Evolutionary conservation across 768 basidiomycete species (phyloP).

Genomic region (Neoboletus subvelutipes): DNA sequence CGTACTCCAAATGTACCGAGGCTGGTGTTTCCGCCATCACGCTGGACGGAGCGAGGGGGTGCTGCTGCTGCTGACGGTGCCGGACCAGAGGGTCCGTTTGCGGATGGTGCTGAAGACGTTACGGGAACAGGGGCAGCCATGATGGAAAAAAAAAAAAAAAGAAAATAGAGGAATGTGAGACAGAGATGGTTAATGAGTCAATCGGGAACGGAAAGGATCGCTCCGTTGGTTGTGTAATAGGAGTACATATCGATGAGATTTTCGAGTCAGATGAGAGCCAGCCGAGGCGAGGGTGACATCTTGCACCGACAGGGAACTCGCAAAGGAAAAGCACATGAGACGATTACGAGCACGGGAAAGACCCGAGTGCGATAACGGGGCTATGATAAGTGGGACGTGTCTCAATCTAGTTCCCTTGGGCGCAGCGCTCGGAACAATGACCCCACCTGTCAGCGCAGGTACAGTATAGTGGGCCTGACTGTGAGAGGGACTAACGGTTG

Average conservation of each 20-base stretch:
- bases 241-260: background rate
- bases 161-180: too few relatives aligned
- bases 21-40: conserved; percentile 55
- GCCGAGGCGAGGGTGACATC: background rate
- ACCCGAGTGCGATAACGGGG: background rate
- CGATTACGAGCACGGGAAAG: background rate
- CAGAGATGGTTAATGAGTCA: background rate
- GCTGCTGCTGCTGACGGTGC: conserved; percentile 27
- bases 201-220: conserved; percentile 6
- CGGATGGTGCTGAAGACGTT: background rate
- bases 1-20: conserved; percentile 73
- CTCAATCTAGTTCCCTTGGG: conserved; percentile 3
- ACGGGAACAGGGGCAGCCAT: conserved; percentile 19
- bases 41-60: conserved; percentile 50
- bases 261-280: background rate
- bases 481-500: background rate
- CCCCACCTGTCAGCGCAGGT: background rate
- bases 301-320: too few relatives aligned
- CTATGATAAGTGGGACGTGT: too few relatives aligned
- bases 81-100: conserved; percentile 6
- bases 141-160: too few relatives aligned
- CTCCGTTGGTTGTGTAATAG: background rate
- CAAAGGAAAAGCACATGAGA: background rate
- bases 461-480: background rate
- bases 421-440: background rate